Evolutionary conservation across 441 rosid genomes (phyloP), one percentile per base, ranked within the genome.

Genomic region (Pelargonium cotyledonis): DNA sequence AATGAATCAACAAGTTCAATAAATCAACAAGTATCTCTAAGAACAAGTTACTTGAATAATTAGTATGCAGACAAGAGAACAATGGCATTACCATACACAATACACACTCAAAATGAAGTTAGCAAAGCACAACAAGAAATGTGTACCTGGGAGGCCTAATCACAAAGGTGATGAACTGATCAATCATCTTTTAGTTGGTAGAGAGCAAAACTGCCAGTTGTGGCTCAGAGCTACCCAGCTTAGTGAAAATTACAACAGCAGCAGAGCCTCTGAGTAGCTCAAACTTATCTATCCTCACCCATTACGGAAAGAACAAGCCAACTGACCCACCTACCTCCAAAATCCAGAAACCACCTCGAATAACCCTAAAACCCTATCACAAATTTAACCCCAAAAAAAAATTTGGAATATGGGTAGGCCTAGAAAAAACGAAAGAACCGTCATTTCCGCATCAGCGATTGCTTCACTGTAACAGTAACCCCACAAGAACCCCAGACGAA

Each of bases 61-160:
- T 2, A 26, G 31, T 26, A 2, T 26, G 31, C 31, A 26, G 31
- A 26, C 31, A 26, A 26, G 31, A 1, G 31, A 26, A 26, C 31
- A 58, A 31, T 8, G 21, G 61, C 10, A 67, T 47, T 65, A 63
- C 38, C 66, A 61, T 2, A 51, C 58, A 26, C 31, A 1, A 21
- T 1, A 21, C 23, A 49, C 57, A 14, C 15, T 51, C 5, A 51
- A 51, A 14, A 71, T 47, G 60, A 62, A 46, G 31, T 23, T 21
- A n/a, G 43, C 31, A 19, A 31, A 19, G n/a, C 60, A 40, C 23
- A 66, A n/a, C 38, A 55, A 18, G 66, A 55, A 67, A 72, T 35
- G 11, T 46, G 57, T 79, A 92, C 97, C 97, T 88, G 69, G 98
- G 98, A 76, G 98, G 98, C 63, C 98, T 90, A 79, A 92, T 90